Base-by-base conservation (phyloP, 305 asterid genomes). In the Fraxinus baroniana region DNA sequence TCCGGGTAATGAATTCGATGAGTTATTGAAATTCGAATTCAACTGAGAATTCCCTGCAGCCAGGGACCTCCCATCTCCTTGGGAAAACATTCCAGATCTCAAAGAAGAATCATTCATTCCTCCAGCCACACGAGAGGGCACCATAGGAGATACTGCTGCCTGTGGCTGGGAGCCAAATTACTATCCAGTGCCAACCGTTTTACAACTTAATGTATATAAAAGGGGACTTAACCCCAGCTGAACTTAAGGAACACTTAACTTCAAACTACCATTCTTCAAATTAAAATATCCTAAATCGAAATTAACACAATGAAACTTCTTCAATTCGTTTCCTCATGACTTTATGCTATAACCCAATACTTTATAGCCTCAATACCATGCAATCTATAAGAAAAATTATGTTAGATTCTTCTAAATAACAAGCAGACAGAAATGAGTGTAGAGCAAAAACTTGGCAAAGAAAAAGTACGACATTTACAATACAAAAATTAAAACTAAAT, bases 61-160 rank as follows among this genome's bases (percentile, higher is more conserved):
- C 77, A 89, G 95, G 22, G 95, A 90, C 57, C 88, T 93, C 79
- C 89, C 94, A 79, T 92, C 97, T 70, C 95, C 98, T 86, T 92
- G 95, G 74, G 90, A 94, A 87, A 94, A 92, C 62, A 94, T 93
- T 76, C 98, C 97, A 8, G 97, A 95, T 85, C 94, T 89, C 13
- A 96, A 90, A 84, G 98, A 87, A 82, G 98, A 94, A 79, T 91
- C 98, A 78, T 89, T 86, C 90, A 90, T 83, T 79, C 94, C 98
- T 74, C 97, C 97, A 81, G 89, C 89, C 93, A 91, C 88, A 83
- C 94, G 92, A 78, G 93, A 89, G 76, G 96, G 95, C 87, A 86
- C 91, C 94, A 93, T 91, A 44, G 90, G 82, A 55, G 92, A 89
- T 86, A 89, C 88, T 77, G 36, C 77, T 80, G 88, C 87, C 81